Conservation (phyloP, 2,329 filamentous ascomycete species). For the Talaromyces sp. region DNA sequence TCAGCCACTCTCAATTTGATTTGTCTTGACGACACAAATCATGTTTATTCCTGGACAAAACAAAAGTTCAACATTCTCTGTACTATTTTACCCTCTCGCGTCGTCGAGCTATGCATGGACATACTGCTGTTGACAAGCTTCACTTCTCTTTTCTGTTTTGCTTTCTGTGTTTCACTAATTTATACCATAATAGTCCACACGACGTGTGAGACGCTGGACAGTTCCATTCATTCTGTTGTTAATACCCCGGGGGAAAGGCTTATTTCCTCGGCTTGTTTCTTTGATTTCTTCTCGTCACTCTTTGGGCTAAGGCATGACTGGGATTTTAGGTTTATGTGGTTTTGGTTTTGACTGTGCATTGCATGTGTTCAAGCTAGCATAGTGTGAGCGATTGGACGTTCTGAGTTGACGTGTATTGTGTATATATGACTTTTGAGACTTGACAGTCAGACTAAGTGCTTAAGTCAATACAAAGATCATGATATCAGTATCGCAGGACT, state of each 20-base stretch:
- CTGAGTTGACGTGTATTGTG: neutral
- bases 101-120: constrained; percentile 5
- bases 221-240: neutral
- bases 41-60: neutral
- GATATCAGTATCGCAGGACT: neutral
- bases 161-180: neutral
- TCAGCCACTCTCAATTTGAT: neutral
- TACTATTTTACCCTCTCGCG: constrained; percentile 5
- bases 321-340: constrained; percentile 3
- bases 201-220: constrained; percentile 7
- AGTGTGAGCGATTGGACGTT: constrained; percentile 5
- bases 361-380: constrained; percentile 10
- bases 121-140: constrained; percentile 5
- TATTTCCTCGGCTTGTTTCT: neutral
- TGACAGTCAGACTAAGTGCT: neutral
- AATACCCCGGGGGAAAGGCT: constrained; percentile 1
- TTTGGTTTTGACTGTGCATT: neutral
- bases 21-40: constrained; percentile 1
- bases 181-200: constrained; percentile 10
- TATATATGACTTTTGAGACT: neutral
- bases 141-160: neutral
- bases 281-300: neutral
- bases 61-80: constrained; percentile 3
- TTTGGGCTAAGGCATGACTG: constrained; percentile 1
- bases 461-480: neutral